Conservation (phyloP, 176 grass and related monocot genomes). For the Chrysopogon serrulatus region DNA sequence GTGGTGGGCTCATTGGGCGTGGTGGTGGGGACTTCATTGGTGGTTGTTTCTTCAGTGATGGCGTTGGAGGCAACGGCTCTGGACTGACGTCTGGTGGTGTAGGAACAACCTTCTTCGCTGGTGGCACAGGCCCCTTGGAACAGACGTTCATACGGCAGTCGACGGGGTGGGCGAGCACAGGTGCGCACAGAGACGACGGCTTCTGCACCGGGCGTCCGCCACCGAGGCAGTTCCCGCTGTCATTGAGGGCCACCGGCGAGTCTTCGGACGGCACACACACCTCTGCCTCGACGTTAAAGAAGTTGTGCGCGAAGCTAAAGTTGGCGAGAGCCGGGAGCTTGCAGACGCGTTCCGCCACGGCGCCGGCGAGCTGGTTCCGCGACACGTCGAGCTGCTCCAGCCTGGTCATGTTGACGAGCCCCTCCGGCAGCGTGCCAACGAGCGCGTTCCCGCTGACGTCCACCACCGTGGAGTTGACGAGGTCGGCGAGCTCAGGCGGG, state of each 20-base stretch:
- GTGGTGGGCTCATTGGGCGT: not conserved
- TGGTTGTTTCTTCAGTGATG: not conserved
- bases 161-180: conserved; percentile 33
- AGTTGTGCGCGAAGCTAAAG: conserved; percentile 72
- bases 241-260: conserved; percentile 25
- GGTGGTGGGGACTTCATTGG: not conserved
- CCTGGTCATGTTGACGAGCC: conserved; percentile 24
- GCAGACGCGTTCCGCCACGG: conserved; percentile 29
- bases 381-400: conserved; percentile 54
- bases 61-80: not conserved
- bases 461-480: conserved; percentile 40
- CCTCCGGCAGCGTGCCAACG: conserved; percentile 40
- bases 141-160: conserved; percentile 51
- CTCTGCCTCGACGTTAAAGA: conserved; percentile 39
- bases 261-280: conserved; percentile 24
- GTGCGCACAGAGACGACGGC: conserved; percentile 16
- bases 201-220: conserved; percentile 33
- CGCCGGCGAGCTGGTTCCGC: conserved; percentile 44
- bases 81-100: not conserved
- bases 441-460: conserved; percentile 47
- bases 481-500: conserved; percentile 39
- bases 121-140: not conserved
- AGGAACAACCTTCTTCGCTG: not conserved
- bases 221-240: conserved; percentile 46
- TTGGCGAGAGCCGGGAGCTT: conserved; percentile 35